phyloP scores from a whole-genome alignment of 148 eudicot species.

The Silene latifolia region DNA sequence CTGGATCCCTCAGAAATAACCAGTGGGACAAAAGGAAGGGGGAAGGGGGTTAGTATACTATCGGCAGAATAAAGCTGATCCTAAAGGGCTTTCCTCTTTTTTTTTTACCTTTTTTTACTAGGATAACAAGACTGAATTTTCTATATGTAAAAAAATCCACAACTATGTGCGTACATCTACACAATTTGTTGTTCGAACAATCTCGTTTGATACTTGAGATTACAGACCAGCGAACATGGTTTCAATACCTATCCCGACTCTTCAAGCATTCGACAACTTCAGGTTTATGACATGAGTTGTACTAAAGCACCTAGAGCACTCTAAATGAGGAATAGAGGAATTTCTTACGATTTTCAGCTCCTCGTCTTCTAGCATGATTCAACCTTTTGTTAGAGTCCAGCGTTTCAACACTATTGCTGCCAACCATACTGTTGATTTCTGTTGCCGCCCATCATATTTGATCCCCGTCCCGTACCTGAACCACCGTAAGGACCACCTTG shows the following conservation, averaged over 20 bases:
- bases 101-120: too few species aligned
- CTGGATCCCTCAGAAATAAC: not conserved
- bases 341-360: not conserved
- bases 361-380: not conserved
- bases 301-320: not conserved
- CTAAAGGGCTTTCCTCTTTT: too few species aligned
- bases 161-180: not conserved
- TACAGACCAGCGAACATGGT: not conserved
- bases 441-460: constrained; percentile 45
- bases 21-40: not conserved
- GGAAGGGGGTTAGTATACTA: too few species aligned
- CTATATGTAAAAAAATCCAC: not conserved
- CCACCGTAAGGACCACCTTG: constrained; percentile 51
- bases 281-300: constrained; percentile 7
- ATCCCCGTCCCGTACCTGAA: constrained; percentile 51
- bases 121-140: not conserved
- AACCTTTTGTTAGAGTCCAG: not conserved
- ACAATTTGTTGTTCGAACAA: not conserved
- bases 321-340: constrained; percentile 1
- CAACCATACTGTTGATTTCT: constrained; percentile 57
- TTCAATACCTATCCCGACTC: not conserved
- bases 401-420: constrained; percentile 29
- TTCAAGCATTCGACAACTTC: not conserved
- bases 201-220: not conserved
- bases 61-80: too few species aligned